A percentile compares a stretch with the other conserved stretches of the same genome.
Conservation (phyloP, 805 yeast species). For the Pachysolen tannophilus region DNA sequence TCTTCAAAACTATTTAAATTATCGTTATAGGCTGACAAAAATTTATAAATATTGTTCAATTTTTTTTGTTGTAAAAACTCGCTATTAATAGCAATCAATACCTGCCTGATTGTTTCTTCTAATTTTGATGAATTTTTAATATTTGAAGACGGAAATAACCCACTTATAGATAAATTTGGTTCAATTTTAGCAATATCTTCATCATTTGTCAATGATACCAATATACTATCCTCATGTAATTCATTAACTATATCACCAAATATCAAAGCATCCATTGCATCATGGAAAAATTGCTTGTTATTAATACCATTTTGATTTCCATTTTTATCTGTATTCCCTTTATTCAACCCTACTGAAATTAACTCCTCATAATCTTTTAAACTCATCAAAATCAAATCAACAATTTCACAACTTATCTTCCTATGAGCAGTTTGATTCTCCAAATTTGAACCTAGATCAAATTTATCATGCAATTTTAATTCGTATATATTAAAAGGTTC, state of each 20-base stretch:
- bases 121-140: constrained; percentile 49
- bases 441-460: constrained; percentile 92
- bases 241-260: constrained; percentile 28
- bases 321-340: constrained; percentile 12
- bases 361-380: constrained; percentile 21
- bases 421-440: constrained; percentile 64
- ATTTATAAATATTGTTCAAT: constrained; percentile 44
- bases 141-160: constrained; percentile 51
- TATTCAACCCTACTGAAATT: constrained; percentile 17
- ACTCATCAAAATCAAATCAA: constrained; percentile 55
- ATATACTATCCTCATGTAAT: constrained; percentile 16
- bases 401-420: constrained; percentile 79
- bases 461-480: constrained; percentile 69
- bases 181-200: constrained; percentile 33
- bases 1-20: constrained; percentile 5
- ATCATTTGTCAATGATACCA: constrained; percentile 14
- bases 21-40: constrained; percentile 40
- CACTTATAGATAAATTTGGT: constrained; percentile 39
- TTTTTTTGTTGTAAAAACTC: constrained; percentile 54
- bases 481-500: constrained; percentile 55
- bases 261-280: constrained; percentile 26
- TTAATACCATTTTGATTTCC: constrained; percentile 1
- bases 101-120: constrained; percentile 44
- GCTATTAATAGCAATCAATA: constrained; percentile 47
- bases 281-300: constrained; percentile 22